These are phyloP conservation scores for Pholiota adiposa DNA, from an alignment of 1,284 basidiomycete genomes.

Conservation along the genomic window DNA sequence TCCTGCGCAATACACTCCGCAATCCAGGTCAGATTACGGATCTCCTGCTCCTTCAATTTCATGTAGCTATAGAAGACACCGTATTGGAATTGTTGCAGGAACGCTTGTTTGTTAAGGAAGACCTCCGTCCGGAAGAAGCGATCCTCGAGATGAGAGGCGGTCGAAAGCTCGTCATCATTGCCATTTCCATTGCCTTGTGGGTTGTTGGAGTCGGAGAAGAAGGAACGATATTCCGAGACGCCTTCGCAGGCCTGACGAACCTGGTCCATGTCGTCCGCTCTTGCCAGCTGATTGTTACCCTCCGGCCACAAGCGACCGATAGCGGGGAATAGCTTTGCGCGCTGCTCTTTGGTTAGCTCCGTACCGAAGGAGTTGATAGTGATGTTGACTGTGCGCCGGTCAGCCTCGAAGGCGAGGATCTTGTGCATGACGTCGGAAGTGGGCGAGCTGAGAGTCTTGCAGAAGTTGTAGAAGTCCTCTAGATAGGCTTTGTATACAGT, in stretches of 20 bases:
- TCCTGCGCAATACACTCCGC: constrained; percentile 97
- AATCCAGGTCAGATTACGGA: constrained; percentile 96
- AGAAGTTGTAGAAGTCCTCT: constrained; percentile 94
- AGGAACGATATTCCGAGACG: constrained; percentile 88
- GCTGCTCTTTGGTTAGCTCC: constrained; percentile 92
- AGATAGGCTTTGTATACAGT: constrained; percentile 99
- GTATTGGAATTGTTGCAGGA: constrained; percentile 95
- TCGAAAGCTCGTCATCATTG: constrained; percentile 51
- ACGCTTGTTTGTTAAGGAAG: constrained; percentile 90
- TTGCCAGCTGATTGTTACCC: constrained; percentile 93
- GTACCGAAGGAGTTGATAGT: constrained; percentile 99
- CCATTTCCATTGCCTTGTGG: constrained; percentile 37
- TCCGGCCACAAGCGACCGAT: constrained; percentile 95
- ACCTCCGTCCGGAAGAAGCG: constrained; percentile 96
- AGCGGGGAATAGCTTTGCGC: constrained; percentile 93
- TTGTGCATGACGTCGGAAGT: constrained; percentile 90
- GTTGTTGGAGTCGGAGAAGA: constrained; percentile 69
- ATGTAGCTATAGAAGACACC: constrained; percentile 93
- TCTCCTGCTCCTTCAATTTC: constrained; percentile 99
- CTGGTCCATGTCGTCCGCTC: constrained; percentile 95
- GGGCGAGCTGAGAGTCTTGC: constrained; percentile 78
- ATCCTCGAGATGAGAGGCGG: constrained; percentile 84
- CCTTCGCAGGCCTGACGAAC: constrained; percentile 89
- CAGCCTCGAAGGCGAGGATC: constrained; percentile 95
- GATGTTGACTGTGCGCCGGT: constrained; percentile 96